Evolutionary conservation across 306 rosid genomes (phyloP), one percentile per base, ranked within the genome.

Genomic region (Medicago ruthenica): DNA sequence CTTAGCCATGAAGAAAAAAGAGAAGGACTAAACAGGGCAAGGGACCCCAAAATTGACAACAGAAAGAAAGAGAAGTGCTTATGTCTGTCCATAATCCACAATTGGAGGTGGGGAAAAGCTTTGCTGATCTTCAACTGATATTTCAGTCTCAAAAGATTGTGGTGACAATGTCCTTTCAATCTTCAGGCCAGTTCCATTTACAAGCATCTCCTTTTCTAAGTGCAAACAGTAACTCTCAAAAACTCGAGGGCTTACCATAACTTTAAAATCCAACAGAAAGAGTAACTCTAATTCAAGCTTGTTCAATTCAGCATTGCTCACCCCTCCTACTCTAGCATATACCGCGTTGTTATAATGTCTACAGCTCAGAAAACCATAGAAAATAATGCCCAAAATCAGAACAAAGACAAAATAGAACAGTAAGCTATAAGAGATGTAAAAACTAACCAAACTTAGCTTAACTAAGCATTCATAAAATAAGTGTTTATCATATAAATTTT

Each of bases 231-330:
- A 95, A 73, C 84, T 84, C 82, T 92, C 96, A 18, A 95, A 90
- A 6, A 74, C 88, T 9, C 93, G 55, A 20, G 89, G 82, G 88
- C 93, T 87, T 16, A 95, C 97, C 60, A 60, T 70, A 7, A 95
- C 93, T 54, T 89, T 86, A 81, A 90, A 95, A 85, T 95, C 97
- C 84, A 95, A 81, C 47, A 89, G 84, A 83, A 83, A 90, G 4
- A 95, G 98, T 77, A 95, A 80, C 87, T 93, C 97, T 60, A 91
- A 14, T 75, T 93, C 98, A 15, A 93, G 88, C 85, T 73, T 93
- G 90, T 93, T 91, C 75, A 93, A 6, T 75, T 91, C 98, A 44
- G 62, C 81, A 53, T 90, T 95, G 85, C 91, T 92, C 65, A 95
- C 95, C 65, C 96, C 97, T 36, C 96, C 95, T 68, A 89, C 87